These are phyloP conservation scores for Luffa aegyptiaca DNA, from an alignment of 306 rosid species.

Conservation along the genomic window DNA sequence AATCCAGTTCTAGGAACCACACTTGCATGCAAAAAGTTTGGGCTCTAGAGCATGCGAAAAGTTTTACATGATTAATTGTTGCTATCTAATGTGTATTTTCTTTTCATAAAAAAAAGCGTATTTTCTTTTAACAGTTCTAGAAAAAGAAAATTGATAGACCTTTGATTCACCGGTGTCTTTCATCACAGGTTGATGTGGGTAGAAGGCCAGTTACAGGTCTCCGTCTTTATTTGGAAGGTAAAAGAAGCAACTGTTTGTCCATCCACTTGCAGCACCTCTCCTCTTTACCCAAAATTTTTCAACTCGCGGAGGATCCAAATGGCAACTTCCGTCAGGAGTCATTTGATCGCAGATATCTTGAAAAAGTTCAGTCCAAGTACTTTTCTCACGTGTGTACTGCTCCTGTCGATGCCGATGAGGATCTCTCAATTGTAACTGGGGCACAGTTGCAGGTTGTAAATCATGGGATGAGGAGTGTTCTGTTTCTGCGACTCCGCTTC, in stretches of 20 bases:
- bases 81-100: neutral
- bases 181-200: constrained; percentile 83
- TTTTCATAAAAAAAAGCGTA: no score
- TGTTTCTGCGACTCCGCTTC: constrained; percentile 67
- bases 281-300: constrained; percentile 79
- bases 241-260: constrained; percentile 80
- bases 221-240: constrained; percentile 92
- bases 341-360: constrained; percentile 57
- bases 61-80: neutral
- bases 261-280: constrained; percentile 92
- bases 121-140: no score
- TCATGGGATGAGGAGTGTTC: constrained; percentile 68
- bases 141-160: neutral
- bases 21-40: neutral
- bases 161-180: neutral
- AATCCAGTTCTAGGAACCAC: neutral
- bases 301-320: constrained; percentile 69
- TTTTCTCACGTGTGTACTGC: constrained; percentile 97
- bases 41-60: neutral
- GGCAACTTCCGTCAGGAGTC: constrained; percentile 42
- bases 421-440: constrained; percentile 75
- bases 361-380: constrained; percentile 96
- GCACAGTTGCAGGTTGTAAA: constrained; percentile 86
- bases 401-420: constrained; percentile 81
- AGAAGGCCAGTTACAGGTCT: constrained; percentile 93